A percentile compares a stretch with the other conserved stretches of the same genome.
Evolutionary conservation across 192 early-diverging fungal species (phyloP).

Genomic region (Coemansia aciculifera): DNA sequence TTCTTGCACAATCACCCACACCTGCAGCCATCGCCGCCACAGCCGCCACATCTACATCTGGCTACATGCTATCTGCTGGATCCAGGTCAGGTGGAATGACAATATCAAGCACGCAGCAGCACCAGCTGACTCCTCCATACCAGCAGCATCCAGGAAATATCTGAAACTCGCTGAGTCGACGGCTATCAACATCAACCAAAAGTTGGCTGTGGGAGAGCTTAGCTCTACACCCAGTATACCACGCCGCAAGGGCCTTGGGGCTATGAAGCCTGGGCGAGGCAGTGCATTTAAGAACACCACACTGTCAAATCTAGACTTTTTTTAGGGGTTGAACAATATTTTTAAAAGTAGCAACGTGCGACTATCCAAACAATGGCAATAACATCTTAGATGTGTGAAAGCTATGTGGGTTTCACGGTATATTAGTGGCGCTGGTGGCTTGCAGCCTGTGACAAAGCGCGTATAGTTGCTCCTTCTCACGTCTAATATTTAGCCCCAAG

Average conservation of each 20-base stretch:
- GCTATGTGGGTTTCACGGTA: not conserved
- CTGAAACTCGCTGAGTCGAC: slow-evolving; percentile 17
- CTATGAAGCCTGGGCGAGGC: slow-evolving; percentile 38
- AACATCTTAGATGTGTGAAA: not conserved
- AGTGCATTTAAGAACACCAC: slow-evolving; percentile 21
- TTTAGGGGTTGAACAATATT: slow-evolving; percentile 1
- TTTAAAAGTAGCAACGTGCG: not conserved
- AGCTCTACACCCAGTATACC: not conserved
- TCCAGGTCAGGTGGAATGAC: slow-evolving; percentile 15
- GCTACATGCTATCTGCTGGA: not conserved
- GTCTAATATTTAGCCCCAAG: not conserved
- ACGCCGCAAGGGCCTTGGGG: slow-evolving; percentile 36
- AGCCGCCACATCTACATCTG: not conserved
- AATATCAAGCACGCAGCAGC: slow-evolving; percentile 8
- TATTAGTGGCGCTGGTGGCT: not conserved
- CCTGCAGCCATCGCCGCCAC: not conserved
- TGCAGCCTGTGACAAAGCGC: not conserved
- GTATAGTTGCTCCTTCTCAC: not conserved
- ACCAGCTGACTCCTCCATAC: not conserved
- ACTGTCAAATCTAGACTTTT: slow-evolving; percentile 5
- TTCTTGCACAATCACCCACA: not conserved
- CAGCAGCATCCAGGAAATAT: not conserved
- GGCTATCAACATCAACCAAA: slow-evolving; percentile 8
- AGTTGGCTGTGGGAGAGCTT: not conserved
- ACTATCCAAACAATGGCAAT: not conserved